Conservation (phyloP, 2,329 filamentous ascomycete species). For the Colletotrichum destructivum region DNA sequence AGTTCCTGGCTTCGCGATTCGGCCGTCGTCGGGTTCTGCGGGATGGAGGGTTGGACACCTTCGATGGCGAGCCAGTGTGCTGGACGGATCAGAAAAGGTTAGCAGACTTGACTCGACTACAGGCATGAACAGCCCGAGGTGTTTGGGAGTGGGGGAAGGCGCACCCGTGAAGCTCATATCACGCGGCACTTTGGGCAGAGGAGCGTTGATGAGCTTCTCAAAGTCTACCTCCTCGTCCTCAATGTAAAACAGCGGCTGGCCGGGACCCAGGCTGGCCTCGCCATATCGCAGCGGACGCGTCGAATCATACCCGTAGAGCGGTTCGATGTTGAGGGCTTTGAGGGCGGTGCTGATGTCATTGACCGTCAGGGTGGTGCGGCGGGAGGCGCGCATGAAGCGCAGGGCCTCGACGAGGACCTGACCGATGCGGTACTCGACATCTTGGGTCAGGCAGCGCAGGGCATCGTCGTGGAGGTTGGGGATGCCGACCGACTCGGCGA, state of each 20-base stretch:
- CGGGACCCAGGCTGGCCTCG: conserved; percentile 92
- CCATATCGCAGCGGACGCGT: conserved; percentile 91
- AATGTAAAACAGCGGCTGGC: conserved; percentile 95
- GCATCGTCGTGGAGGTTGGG: conserved; percentile 86
- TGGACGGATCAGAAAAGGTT: conserved; percentile 52
- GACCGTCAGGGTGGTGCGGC: conserved; percentile 88
- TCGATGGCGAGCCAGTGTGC: conserved; percentile 98
- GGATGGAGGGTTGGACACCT: conserved; percentile 95
- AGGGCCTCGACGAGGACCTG: conserved; percentile 95
- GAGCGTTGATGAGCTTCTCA: conserved; percentile 97
- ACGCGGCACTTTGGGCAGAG: conserved; percentile 92
- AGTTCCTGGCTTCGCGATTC: conserved; percentile 89
- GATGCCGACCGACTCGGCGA: conserved; percentile 96
- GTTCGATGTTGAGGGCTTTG: conserved; percentile 90
- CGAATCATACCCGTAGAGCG: conserved; percentile 95
- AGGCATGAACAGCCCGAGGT: neutral
- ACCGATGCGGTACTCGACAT: conserved; percentile 94
- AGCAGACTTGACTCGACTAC: conserved; percentile 39
- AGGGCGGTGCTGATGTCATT: conserved; percentile 92
- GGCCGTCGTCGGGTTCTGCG: conserved; percentile 91
- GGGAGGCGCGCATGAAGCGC: conserved; percentile 94
- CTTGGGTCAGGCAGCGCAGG: conserved; percentile 88
- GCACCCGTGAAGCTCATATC: conserved; percentile 93
- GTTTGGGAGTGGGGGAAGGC: conserved; percentile 42
- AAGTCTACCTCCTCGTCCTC: conserved; percentile 99